phyloP scores from a whole-genome alignment of 805 yeast genomes.

The Metschnikowia amazonensis region DNA sequence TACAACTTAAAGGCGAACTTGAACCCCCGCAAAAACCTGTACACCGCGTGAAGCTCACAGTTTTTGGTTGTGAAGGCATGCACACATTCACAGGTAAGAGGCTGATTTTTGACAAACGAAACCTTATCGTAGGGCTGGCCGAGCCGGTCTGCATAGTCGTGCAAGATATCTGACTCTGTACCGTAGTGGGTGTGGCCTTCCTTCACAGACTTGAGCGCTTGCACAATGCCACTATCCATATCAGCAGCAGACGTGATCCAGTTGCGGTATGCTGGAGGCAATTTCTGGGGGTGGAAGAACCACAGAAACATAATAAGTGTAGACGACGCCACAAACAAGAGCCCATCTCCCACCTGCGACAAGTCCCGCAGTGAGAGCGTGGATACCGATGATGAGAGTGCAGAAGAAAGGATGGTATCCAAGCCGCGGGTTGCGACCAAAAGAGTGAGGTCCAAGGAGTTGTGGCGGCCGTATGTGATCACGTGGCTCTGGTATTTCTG shows the following conservation, averaged over 20 bases:
- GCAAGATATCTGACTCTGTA: slow-evolving; percentile 27
- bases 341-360: slow-evolving; percentile 24
- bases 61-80: slow-evolving; percentile 37
- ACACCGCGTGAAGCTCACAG: slow-evolving; percentile 47
- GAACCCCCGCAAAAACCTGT: slow-evolving; percentile 43
- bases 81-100: slow-evolving; percentile 39
- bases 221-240: slow-evolving; percentile 40
- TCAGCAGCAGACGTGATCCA: slow-evolving; percentile 51
- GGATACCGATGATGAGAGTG: slow-evolving; percentile 3
- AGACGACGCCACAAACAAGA: slow-evolving; percentile 27
- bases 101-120: slow-evolving; percentile 23
- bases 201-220: slow-evolving; percentile 30
- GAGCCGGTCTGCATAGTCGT: slow-evolving; percentile 28
- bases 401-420: slow-evolving; percentile 23
- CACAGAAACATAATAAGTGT: slow-evolving; percentile 36
- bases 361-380: slow-evolving; percentile 2
- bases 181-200: slow-evolving; percentile 35
- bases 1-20: slow-evolving; percentile 38
- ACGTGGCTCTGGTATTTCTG: slow-evolving; percentile 32
- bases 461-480: slow-evolving; percentile 26
- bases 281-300: slow-evolving; percentile 36
- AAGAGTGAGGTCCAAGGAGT: slow-evolving; percentile 35
- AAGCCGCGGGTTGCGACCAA: slow-evolving; percentile 34
- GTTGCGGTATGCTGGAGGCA: slow-evolving; percentile 42
- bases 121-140: slow-evolving; percentile 34